phyloP scores from a whole-genome alignment of 345 rosid genomes.

The Boechera retrofracta region DNA sequence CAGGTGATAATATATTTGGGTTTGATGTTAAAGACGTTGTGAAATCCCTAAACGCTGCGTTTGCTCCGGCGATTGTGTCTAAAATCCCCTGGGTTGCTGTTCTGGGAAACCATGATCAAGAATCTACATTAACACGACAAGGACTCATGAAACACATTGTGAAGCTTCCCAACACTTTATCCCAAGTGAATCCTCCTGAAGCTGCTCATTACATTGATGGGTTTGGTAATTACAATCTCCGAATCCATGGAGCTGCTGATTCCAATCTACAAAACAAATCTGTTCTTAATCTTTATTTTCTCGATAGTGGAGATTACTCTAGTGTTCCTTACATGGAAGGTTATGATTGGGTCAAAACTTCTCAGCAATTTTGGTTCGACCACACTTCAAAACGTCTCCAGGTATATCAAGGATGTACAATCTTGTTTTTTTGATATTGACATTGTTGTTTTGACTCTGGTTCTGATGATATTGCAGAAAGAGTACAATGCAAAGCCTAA shows the following conservation, averaged over 20 bases:
- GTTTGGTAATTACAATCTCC: constrained; percentile 94
- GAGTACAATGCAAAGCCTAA: constrained; percentile 61
- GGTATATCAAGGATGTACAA: constrained; percentile 47
- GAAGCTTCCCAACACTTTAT: constrained; percentile 66
- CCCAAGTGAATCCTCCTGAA: constrained; percentile 67
- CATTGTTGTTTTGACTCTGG: constrained; percentile 16
- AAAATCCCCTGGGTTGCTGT: constrained; percentile 87
- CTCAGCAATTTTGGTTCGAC: constrained; percentile 88
- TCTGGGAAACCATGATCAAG: constrained; percentile 94
- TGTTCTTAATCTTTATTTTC: constrained; percentile 79
- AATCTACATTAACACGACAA: constrained; percentile 73
- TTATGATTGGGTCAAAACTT: constrained; percentile 87
- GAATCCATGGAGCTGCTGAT: constrained; percentile 70
- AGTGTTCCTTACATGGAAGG: constrained; percentile 60
- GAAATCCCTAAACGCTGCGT: constrained; percentile 75
- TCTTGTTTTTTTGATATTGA: not conserved
- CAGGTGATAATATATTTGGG: constrained; percentile 90
- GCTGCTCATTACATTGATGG: constrained; percentile 75
- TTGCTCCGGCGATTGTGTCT: constrained; percentile 82
- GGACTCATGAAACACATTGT: constrained; percentile 83
- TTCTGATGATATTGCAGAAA: constrained; percentile 52
- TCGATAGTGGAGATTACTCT: constrained; percentile 94
- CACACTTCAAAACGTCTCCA: constrained; percentile 70
- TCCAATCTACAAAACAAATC: constrained; percentile 81
- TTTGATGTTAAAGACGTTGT: constrained; percentile 67